Percentiles rank a stretch among this genome's conserved stretches.
Conservation (phyloP, 495 filamentous ascomycete genomes). For the Hyaloscypha variabilis region DNA sequence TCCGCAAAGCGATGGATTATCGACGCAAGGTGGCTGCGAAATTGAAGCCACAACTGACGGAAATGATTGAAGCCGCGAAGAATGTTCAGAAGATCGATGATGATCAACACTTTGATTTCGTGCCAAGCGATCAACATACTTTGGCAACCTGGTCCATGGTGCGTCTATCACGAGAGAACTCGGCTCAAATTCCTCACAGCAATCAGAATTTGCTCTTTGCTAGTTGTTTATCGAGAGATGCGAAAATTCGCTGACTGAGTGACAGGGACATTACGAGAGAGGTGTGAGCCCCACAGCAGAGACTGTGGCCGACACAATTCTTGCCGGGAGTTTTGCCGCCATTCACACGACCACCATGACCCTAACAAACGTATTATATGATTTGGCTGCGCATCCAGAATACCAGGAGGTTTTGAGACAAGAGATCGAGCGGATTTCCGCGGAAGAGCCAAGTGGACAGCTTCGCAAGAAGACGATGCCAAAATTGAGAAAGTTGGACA, state of each 20-base stretch:
- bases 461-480: constrained; percentile 37
- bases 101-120: constrained; percentile 9
- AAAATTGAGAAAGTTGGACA: constrained; percentile 51
- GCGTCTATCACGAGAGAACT: no score
- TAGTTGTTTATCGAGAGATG: no score
- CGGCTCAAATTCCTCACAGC: no score
- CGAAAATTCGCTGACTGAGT: no score
- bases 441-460: constrained; percentile 24
- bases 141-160: constrained; percentile 24
- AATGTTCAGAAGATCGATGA: not conserved
- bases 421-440: constrained; percentile 25
- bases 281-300: constrained; percentile 11
- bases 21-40: no score
- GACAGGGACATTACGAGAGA: not conserved
- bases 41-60: no score
- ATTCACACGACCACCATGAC: constrained; percentile 41
- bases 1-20: no score
- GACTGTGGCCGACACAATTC: constrained; percentile 20
- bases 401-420: constrained; percentile 23
- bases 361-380: constrained; percentile 23
- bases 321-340: constrained; percentile 23
- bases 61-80: no score
- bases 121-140: constrained; percentile 12
- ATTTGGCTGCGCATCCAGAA: constrained; percentile 21
- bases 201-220: no score